These are phyloP conservation scores for Yarrowia sp. DNA, from an alignment of 805 yeast species.

Conservation along the genomic window DNA sequence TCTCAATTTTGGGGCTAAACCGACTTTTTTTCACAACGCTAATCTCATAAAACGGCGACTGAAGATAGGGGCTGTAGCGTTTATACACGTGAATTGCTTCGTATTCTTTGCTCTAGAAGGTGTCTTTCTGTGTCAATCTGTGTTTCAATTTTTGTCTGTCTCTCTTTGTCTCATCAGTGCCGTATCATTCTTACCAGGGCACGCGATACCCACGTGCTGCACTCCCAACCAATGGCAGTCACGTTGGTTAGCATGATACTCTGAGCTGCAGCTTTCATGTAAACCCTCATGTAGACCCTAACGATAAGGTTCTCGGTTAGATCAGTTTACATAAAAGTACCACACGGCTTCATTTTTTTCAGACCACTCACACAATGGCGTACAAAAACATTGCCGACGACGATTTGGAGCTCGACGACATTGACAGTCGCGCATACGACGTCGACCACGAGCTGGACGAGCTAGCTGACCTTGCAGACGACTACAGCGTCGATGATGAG, in stretches of 20 bases:
- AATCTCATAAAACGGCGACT: too few species aligned
- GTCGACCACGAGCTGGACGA: not conserved
- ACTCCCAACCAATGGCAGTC: not conserved
- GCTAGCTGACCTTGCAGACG: not conserved
- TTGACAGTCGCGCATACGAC: not conserved
- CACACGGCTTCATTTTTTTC: constrained; percentile 12
- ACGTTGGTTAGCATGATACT: not conserved
- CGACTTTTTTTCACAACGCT: too few species aligned
- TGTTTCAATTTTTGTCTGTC: not conserved
- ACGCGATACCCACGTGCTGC: constrained; percentile 14
- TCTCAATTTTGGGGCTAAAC: too few species aligned
- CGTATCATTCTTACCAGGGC: not conserved
- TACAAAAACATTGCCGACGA: not conserved
- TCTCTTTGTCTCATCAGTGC: not conserved
- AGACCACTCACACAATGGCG: not conserved
- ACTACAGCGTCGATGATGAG: constrained; percentile 14
- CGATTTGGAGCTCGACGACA: constrained; percentile 7
- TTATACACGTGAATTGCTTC: too few species aligned
- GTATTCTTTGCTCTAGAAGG: too few species aligned
- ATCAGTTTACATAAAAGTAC: constrained; percentile 12
- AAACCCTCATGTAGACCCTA: not conserved
- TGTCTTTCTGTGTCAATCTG: too few species aligned
- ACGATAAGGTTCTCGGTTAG: constrained; percentile 26
- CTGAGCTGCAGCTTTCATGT: not conserved
- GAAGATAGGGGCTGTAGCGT: too few species aligned